A percentile compares a stretch with the other conserved stretches of the same genome.
phyloP scores from a whole-genome alignment of 305 asterid genomes.

The Ilex paraguariensis region DNA sequence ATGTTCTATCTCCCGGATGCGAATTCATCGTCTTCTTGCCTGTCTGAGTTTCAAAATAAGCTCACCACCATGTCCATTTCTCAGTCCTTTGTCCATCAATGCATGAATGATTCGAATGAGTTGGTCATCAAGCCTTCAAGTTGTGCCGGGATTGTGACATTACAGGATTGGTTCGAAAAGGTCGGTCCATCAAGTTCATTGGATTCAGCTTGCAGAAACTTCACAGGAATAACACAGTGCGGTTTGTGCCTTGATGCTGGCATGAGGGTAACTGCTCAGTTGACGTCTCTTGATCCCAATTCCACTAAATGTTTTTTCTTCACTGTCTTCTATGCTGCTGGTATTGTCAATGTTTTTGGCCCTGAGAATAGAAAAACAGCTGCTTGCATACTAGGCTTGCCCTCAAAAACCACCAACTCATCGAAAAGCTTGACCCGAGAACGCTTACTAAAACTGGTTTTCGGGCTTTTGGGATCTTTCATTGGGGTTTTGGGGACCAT shows the following conservation, averaged over 20 bases:
- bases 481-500: constrained; percentile 27
- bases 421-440: constrained; percentile 11
- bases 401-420: constrained; percentile 12
- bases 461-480: constrained; percentile 40
- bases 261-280: constrained; percentile 34
- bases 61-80: constrained; percentile 25
- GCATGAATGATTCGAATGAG: constrained; percentile 47
- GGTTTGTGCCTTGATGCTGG: constrained; percentile 57
- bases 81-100: constrained; percentile 18
- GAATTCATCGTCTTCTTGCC: constrained; percentile 40
- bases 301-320: constrained; percentile 54
- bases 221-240: constrained; percentile 42
- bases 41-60: constrained; percentile 23
- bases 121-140: constrained; percentile 25
- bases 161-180: constrained; percentile 31
- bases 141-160: constrained; percentile 44
- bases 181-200: constrained; percentile 23
- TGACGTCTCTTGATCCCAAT: constrained; percentile 43
- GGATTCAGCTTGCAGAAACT: constrained; percentile 46
- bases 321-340: constrained; percentile 50
- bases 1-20: constrained; percentile 49
- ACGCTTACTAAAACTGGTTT: constrained; percentile 20
- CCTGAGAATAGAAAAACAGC: constrained; percentile 47
- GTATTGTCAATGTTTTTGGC: constrained; percentile 39
- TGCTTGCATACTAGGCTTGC: constrained; percentile 48